Base-by-base conservation (phyloP, 2,329 filamentous ascomycete species). In the Apiospora marii region DNA sequence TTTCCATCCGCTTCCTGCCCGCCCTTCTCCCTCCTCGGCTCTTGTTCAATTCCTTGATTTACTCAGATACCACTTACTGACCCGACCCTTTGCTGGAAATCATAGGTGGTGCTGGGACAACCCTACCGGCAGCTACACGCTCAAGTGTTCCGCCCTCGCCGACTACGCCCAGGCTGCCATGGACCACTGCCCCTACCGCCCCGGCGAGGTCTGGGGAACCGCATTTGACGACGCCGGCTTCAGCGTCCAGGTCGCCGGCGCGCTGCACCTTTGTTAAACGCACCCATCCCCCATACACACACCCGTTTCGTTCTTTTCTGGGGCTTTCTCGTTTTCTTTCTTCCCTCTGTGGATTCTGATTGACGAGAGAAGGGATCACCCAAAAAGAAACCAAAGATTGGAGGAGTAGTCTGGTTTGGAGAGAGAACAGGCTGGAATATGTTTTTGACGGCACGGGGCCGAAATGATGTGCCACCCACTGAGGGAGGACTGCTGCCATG, bases 101-200 rank as follows among this genome's bases (percentile, higher is more conserved):
- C 5, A 41, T n/a, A 64, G 58, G 22, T 64, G 58, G 58, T 64
- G 58, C 58, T 41, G 34, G 30, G 13, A 64, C 58, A 37, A 41
- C 3, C 30, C 30, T 1, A 24, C 30, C 34, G 58, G 58, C 12
- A 19, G 19, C 3, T 64, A 64, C 22, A n/a, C 58, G 19, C 3
- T 2, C 34, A n/a, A 37, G 58, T 64, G 58, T 22, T 41, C 58
- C 34, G 10, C 3, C 22, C 34, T 64, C 22, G 58, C 58, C 34
- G 58, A n/a, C 34, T 64, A 64, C 34, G 58, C 58, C 58, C 19
- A 41, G 34, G 30, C 10, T 14, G 58, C n/a, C 58, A 4, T n/a
- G 8, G 19, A 64, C 19, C 2, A 64, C 2, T 64, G 58, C 10
- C 58, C 30, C 10, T 64, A 41, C 58, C 30, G 58, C 8, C 19